Evolutionary conservation across 106 monocot species (phyloP).

Genomic region (Allium fistulosum): DNA sequence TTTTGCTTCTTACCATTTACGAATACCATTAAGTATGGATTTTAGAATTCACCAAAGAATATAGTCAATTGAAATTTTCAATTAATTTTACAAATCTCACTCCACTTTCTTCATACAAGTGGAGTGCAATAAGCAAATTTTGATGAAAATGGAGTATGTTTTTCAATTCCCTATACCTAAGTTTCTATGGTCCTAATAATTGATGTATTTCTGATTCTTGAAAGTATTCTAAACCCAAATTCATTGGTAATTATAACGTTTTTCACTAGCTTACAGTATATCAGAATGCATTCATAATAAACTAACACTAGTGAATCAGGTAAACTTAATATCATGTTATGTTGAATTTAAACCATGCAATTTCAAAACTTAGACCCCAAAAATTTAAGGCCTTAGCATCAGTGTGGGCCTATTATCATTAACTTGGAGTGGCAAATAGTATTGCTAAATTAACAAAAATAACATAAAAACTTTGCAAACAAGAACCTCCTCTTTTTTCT

Average conservation of each 20-base stretch:
- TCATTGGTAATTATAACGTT: no score
- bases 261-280: no score
- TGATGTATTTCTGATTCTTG: no score
- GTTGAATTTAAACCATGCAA: background rate
- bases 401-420: no score
- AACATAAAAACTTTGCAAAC: background rate
- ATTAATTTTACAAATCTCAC: background rate
- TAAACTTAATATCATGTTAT: background rate
- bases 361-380: background rate
- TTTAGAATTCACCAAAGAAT: background rate
- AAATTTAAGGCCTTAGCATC: background rate
- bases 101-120: background rate
- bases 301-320: no score
- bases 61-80: background rate
- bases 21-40: background rate
- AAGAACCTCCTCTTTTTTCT: slow-evolving; percentile 65
- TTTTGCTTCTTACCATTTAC: background rate
- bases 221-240: no score
- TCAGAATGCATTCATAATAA: no score
- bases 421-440: background rate
- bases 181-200: no score
- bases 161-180: no score
- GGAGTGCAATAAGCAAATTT: background rate
- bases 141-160: background rate
- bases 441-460: background rate